Conservation (phyloP, 495 filamentous ascomycete species). For the Penicillium salamii region DNA sequence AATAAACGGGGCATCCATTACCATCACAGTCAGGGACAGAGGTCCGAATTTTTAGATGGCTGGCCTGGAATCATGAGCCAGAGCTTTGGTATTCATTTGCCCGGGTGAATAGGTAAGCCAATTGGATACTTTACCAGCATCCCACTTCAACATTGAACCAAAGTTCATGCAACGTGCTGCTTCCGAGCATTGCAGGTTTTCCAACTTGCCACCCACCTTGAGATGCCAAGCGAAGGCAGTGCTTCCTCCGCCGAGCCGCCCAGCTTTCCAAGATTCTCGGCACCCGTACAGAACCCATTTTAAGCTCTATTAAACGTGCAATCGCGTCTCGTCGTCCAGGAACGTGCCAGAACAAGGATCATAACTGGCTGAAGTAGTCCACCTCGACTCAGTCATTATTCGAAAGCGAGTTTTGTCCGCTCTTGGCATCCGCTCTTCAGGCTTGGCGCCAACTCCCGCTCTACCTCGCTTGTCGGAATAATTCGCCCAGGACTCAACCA, state of each 20-base stretch:
- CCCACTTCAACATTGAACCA: too few species aligned
- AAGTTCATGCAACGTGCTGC: too few species aligned
- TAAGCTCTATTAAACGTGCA: conserved; percentile 7
- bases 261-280: conserved; percentile 3
- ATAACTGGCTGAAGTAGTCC: not conserved
- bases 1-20: too few species aligned
- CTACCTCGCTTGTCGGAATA: not conserved
- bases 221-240: conserved; percentile 8
- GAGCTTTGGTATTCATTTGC: too few species aligned
- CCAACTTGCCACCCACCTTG: not conserved
- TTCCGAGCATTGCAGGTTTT: not conserved
- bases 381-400: not conserved
- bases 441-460: conserved; percentile 7
- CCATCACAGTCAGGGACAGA: too few species aligned
- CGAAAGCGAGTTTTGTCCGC: not conserved
- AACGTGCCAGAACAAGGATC: not conserved
- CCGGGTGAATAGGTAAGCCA: too few species aligned
- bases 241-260: conserved; percentile 1
- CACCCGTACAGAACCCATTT: not conserved
- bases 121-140: too few species aligned
- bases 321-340: not conserved
- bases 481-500: not conserved
- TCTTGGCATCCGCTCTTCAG: conserved; percentile 4
- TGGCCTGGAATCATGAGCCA: too few species aligned
- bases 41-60: too few species aligned